Conservation (phyloP, 371 early-diverging fungal genomes). For the Saksenaea oblongispora region DNA sequence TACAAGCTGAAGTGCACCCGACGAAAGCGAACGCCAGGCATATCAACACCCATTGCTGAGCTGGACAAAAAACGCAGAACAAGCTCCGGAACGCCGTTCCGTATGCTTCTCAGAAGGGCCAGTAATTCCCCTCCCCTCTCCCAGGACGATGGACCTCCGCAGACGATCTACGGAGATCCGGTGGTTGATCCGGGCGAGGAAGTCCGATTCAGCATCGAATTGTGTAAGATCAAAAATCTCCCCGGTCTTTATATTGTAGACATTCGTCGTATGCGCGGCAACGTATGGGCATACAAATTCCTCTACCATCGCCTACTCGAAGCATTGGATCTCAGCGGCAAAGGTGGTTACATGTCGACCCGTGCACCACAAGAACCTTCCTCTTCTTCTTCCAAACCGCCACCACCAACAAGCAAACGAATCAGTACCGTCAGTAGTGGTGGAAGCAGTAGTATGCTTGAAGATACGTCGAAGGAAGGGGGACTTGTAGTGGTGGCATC, state of each 20-base stretch:
- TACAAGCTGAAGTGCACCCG: conserved; percentile 75
- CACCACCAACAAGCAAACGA: conserved; percentile 6
- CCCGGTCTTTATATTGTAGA: conserved; percentile 90
- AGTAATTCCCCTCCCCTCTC: conserved; percentile 13
- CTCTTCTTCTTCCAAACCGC: not conserved
- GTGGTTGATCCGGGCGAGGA: conserved; percentile 84
- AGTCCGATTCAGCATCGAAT: conserved; percentile 82
- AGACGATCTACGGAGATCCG: conserved; percentile 86
- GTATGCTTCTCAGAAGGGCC: conserved; percentile 37
- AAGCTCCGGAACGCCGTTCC: conserved; percentile 23
- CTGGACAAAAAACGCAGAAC: conserved; percentile 22
- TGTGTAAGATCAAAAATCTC: conserved; percentile 89
- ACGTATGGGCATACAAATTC: conserved; percentile 92
- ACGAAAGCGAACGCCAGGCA: conserved; percentile 41
- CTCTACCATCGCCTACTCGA: conserved; percentile 77
- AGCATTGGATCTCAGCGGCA: conserved; percentile 56
- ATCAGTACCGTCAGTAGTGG: conserved; percentile 20
- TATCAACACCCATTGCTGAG: not conserved
- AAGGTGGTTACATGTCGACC: conserved; percentile 43
- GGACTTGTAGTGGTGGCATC: not conserved
- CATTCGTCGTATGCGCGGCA: conserved; percentile 88
- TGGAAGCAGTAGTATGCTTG: conserved; percentile 20
- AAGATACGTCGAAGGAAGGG: conserved; percentile 19
- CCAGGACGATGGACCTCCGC: not conserved
- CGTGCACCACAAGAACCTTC: conserved; percentile 5